Conservation (phyloP, 495 filamentous ascomycete species). For the Penicillium steckii region DNA sequence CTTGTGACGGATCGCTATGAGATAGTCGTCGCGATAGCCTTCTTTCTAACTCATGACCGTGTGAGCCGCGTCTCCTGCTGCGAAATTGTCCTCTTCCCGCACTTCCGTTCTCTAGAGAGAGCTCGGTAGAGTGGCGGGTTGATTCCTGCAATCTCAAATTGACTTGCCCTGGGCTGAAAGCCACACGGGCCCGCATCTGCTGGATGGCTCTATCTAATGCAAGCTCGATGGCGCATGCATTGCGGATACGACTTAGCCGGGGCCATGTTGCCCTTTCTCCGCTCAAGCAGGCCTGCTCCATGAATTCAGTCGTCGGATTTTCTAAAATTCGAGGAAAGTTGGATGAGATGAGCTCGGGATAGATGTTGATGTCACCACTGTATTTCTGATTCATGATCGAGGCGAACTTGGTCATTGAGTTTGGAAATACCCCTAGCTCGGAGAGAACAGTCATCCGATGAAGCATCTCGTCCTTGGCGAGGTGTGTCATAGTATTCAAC, state of each 20-base stretch:
- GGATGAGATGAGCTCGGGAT: conserved; percentile 71
- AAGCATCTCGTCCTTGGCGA: conserved; percentile 78
- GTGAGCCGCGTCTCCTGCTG: conserved; percentile 32
- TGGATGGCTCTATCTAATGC: conserved; percentile 83
- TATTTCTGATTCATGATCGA: conserved; percentile 88
- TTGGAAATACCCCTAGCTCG: conserved; percentile 83
- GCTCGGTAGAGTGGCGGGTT: conserved; percentile 12
- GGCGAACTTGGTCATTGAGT: conserved; percentile 70
- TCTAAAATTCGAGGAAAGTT: conserved; percentile 75
- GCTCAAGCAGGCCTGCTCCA: conserved; percentile 68
- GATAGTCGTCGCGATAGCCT: conserved; percentile 18
- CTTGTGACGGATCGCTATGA: conserved; percentile 7
- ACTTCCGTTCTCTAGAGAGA: conserved; percentile 20
- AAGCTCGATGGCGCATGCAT: conserved; percentile 82
- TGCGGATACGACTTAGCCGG: conserved; percentile 74
- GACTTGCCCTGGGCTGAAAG: conserved; percentile 73
- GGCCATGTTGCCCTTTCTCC: conserved; percentile 93
- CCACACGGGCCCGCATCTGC: conserved; percentile 68
- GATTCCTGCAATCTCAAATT: conserved; percentile 43
- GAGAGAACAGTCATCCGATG: conserved; percentile 79
- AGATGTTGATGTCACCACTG: conserved; percentile 92
- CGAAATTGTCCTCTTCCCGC: conserved; percentile 21
- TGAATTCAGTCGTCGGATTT: conserved; percentile 90
- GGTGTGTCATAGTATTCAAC: conserved; percentile 65
- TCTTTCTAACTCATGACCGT: conserved; percentile 31